Percentiles rank a stretch among this genome's conserved stretches.
Evolutionary conservation across 306 rosid genomes (phyloP).

Genomic region (Ormosia semicastrata): DNA sequence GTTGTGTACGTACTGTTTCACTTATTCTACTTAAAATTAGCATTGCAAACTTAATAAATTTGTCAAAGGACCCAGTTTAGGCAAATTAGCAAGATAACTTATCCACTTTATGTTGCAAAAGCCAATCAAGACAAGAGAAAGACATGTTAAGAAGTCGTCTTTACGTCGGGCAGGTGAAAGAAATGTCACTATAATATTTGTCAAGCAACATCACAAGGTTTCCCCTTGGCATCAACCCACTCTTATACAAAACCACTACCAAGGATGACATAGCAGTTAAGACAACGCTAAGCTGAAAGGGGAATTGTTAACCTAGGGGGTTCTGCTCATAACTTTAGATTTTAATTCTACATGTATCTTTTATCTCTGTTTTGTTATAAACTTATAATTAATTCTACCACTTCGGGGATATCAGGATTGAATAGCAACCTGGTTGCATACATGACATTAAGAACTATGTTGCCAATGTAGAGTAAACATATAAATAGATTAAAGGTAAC

Average conservation of each 20-base stretch:
- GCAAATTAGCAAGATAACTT: background rate
- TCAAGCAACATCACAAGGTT: background rate
- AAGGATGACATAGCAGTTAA: background rate
- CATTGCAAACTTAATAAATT: background rate
- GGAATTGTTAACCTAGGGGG: background rate
- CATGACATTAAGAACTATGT: background rate
- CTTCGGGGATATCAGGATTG: background rate
- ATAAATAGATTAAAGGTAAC: no score
- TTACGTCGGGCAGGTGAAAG: background rate
- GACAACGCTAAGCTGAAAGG: background rate
- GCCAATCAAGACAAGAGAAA: background rate
- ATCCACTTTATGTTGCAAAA: background rate
- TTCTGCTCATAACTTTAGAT: background rate
- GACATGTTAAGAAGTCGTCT: background rate
- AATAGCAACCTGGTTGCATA: background rate
- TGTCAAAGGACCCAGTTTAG: background rate
- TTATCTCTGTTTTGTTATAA: background rate
- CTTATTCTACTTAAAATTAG: background rate
- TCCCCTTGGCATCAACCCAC: background rate
- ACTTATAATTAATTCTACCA: background rate
- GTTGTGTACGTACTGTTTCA: background rate
- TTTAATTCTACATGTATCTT: background rate
- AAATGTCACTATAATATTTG: background rate
- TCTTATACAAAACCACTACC: background rate
- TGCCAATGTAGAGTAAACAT: background rate